Evolutionary conservation across 805 yeast genomes (phyloP), one percentile per base, ranked within the genome.

Genomic region (Hyphopichia homilentoma): DNA sequence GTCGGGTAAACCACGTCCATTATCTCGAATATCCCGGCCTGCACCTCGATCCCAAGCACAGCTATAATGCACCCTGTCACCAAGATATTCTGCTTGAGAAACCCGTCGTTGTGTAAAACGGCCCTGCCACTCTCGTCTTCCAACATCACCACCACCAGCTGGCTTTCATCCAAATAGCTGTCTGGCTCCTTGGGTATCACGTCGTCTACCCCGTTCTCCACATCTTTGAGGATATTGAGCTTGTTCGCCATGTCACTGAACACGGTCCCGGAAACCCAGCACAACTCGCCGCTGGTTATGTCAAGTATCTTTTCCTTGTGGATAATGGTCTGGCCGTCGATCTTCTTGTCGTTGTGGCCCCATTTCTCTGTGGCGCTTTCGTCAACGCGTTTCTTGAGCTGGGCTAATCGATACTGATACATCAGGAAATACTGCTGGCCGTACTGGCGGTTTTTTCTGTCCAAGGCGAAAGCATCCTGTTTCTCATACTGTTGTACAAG

Each of bases 71-170:
- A 73, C 4, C 98, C 98, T 0, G 97, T 93, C 0, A 89, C 95
- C 16, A 90, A 64, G 2, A 81, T 72, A 13, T 75, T 65, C 6
- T 56, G 50, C 31, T 65, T 63, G 26, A 84, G 68, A 20, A 80
- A 56, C 15, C 49, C 67, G 16, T 87, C 89, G 27, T 76, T 76
- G 30, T 75, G 79, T 15, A 93, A 59, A 20, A 77, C 54, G 5
- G 95, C 81, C 31, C 98, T 68, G 3, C 98, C 98, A 34, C 88
- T 79, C 48, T 88, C 96, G 58, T 93, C 98, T 55, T 93, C 97
- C 21, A 93, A 54, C 81, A 80, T 77, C 17, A 84, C 85, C 11
- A 74, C 54, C 24, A 45, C 52, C 5, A 36, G 33, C 7, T 41
- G 53, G 8, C 37, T 33, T 16, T 41, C 44, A 5, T 43, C 45